Base-by-base conservation (phyloP, 2,329 filamentous ascomycete species). In the Colletotrichum sp. region DNA sequence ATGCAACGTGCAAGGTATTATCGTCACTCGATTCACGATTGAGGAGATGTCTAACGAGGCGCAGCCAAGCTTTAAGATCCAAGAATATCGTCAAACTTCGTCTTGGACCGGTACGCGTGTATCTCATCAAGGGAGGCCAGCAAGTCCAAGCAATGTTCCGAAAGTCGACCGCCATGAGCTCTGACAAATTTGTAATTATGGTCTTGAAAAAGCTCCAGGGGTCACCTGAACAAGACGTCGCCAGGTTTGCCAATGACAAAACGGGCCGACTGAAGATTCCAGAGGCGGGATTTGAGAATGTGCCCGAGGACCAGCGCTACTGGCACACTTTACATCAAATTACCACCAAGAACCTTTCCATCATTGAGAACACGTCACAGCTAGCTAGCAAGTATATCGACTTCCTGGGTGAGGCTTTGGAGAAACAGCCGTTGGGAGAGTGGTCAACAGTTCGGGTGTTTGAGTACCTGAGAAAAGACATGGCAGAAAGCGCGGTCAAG, bases 281-380 rank as follows among this genome's bases (percentile, higher is more conserved):
- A 1, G 55, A 52, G 1, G 75, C 78, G 0, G 80, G 79, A 1
- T 73, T 48, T 12, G 80, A 80, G 28, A 18, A 68, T 9, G 52
- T 75, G 1, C 75, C 79, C 1, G 32, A 61, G 2, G 62, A 76
- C 5, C 15, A 80, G 27, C 76, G 82, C 8, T 71, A 77, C 16
- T 83, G 82, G 81, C 61, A 70, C 32, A 39, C 28, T 74, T 55
- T 68, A 70, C 56, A 78, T 76, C 25, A 75, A 79, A 10, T 79
- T 18, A 79, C 52, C 16, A 39, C 12, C 34, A 77, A 10, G 48
- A 76, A 70, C 22, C 74, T 82, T 4, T 64, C 74, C 6, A 75
- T 66, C 18, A 62, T 52, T 7, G 72, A 74, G 5, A 36, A 74
- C 8, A 69, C 76, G 0, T 66, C 70, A 15, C 64, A 61, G 0